Conservation (phyloP, 2,329 filamentous ascomycete species). For the Pseudogymnoascus sp. region DNA sequence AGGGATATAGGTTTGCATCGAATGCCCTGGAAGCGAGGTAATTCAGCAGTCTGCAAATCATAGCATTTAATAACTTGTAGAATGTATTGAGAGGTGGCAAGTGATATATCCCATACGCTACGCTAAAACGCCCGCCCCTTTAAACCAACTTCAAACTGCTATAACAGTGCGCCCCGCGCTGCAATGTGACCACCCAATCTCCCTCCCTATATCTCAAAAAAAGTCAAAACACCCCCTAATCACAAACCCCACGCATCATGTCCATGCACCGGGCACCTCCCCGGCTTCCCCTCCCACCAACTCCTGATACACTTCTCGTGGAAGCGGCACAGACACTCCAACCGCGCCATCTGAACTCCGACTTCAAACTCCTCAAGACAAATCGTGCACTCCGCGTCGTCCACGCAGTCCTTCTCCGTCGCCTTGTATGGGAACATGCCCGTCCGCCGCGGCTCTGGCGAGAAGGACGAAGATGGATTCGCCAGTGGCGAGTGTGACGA, state of each 20-base stretch:
- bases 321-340: conserved; percentile 61
- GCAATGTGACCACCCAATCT: neutral
- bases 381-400: conserved; percentile 60
- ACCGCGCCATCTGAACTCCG: conserved; percentile 54
- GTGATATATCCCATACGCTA: neutral
- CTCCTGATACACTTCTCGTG: conserved; percentile 53
- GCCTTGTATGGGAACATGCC: conserved; percentile 58
- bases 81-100: neutral
- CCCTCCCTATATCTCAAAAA: neutral
- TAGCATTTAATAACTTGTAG: neutral
- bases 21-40: neutral
- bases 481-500: neutral
- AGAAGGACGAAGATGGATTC: neutral
- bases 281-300: conserved; percentile 57
- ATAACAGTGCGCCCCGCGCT: neutral
- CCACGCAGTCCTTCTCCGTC: conserved; percentile 62
- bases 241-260: conserved; percentile 31
- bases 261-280: conserved; percentile 59
- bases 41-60: neutral
- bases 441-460: conserved; percentile 36
- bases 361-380: conserved; percentile 60
- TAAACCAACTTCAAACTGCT: neutral
- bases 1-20: neutral
- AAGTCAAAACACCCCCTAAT: neutral
- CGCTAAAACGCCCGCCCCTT: neutral